Evolutionary conservation across 2,329 filamentous ascomycete species (phyloP), one percentile per base, ranked within the genome.

Genomic region (Phyllosticta capitalensis): DNA sequence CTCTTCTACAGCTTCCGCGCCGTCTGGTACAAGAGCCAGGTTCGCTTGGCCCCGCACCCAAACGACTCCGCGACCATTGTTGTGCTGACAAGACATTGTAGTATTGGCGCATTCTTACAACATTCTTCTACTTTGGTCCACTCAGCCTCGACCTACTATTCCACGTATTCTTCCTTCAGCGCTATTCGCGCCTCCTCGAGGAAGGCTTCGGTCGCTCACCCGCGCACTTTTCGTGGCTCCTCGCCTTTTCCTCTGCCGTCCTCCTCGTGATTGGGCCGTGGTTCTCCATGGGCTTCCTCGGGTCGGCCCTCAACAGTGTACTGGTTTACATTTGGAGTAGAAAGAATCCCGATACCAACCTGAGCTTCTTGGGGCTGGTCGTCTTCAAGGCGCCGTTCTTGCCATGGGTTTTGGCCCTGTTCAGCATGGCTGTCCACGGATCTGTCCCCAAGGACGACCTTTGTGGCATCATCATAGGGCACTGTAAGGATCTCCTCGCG

Each of bases 241-340:
- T 99, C 1, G 78, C 94, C 56, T 97, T 95, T 72, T 87, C 91
- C 60, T 90, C 86, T 71, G 81, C 83, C 2, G 88, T 87, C 60
- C 83, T 99, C 19, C 83, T 97, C 59, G 77, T 85, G 51, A 79
- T 97, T 49, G 94, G 92, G 52, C 92, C 92, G 1, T 79, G 96
- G 63, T 87, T 96, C 55, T 91, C 88, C 24, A 90, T 97, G 79
- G 90, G 90, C 0, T 99, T 96, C 73, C 83, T 99, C 10, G 94
- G 94, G n/a, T 90, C 92, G 50, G 89, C 92, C 1, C 81, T 99
- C 14, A 95, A 90, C 3, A 95, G 90, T 55, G 96, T 90, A 5
- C 80, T 99, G 62, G 92, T 97, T 60, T 99, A 99, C 74, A 96
- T 99, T 68, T 99, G 94, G 94, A 94, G 91, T 63, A 83, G 94